Evolutionary conservation across 805 yeast genomes (phyloP).

Genomic region (Barnettozyma vustinii): DNA sequence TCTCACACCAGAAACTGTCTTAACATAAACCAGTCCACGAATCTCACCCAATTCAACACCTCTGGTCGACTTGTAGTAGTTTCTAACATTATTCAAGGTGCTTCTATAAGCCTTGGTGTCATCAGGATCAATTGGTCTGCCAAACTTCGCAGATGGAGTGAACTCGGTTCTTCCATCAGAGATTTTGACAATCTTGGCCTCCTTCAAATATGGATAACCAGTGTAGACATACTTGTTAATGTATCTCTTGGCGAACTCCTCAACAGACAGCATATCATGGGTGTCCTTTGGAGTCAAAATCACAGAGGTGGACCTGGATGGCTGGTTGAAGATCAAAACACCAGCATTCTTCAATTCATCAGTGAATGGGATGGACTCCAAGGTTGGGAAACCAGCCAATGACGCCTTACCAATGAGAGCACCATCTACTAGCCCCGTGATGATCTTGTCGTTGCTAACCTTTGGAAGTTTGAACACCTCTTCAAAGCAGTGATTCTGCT

Average conservation of each 20-base stretch:
- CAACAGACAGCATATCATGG: constrained; percentile 49
- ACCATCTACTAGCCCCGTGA: constrained; percentile 57
- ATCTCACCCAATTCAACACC: constrained; percentile 59
- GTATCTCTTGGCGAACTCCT: constrained; percentile 60
- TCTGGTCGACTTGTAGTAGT: constrained; percentile 41
- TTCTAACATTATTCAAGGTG: constrained; percentile 34
- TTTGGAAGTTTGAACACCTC: constrained; percentile 47
- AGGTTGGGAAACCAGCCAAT: constrained; percentile 87
- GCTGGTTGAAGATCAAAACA: constrained; percentile 75
- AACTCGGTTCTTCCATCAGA: constrained; percentile 49
- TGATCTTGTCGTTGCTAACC: constrained; percentile 31
- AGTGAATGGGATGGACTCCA: constrained; percentile 62
- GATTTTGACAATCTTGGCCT: constrained; percentile 64
- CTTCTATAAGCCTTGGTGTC: constrained; percentile 43
- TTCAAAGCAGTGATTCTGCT: constrained; percentile 74
- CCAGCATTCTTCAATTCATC: constrained; percentile 51
- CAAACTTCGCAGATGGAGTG: constrained; percentile 24
- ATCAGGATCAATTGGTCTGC: constrained; percentile 39
- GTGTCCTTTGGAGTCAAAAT: constrained; percentile 55
- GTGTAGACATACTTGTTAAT: constrained; percentile 62
- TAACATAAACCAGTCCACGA: constrained; percentile 61
- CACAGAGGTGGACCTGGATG: constrained; percentile 79
- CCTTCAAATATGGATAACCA: constrained; percentile 88
- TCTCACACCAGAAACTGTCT: constrained; percentile 70
- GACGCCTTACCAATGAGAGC: constrained; percentile 66